A percentile compares a stretch with the other conserved stretches of the same genome.
Conservation (phyloP, 495 filamentous ascomycete species). For the Aspergillus indologenus region DNA sequence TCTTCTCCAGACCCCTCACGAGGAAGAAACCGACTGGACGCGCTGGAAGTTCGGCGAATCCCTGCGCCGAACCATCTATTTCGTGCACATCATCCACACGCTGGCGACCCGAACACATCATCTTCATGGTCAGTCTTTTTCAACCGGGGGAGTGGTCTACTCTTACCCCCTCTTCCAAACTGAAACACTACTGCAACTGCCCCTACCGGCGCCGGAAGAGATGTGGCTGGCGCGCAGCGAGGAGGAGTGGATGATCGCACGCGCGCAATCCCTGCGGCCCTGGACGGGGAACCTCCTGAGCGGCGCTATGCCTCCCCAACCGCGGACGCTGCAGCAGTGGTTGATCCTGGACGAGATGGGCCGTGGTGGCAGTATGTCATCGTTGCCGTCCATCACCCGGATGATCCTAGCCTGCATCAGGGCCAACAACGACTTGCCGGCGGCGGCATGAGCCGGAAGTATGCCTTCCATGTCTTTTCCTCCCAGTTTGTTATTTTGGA, state of each 20-base stretch:
- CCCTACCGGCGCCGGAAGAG: constrained; percentile 17
- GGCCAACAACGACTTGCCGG: neutral
- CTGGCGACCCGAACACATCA: constrained; percentile 7
- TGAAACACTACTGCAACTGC: constrained; percentile 10
- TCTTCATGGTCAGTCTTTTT: neutral
- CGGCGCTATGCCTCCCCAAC: neutral
- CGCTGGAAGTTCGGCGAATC: constrained; percentile 23
- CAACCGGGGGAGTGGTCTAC: neutral
- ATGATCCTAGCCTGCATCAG: constrained; percentile 16
- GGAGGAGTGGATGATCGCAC: constrained; percentile 15
- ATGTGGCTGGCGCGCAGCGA: constrained; percentile 20
- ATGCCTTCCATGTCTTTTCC: neutral
- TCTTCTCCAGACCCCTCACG: constrained; percentile 9
- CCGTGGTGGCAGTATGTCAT: constrained; percentile 2
- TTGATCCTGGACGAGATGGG: constrained; percentile 6
- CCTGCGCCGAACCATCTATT: constrained; percentile 21
- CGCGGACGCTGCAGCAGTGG: constrained; percentile 15
- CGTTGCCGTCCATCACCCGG: constrained; percentile 15
- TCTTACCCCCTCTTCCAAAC: constrained; percentile 9
- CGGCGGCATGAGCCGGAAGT: neutral
- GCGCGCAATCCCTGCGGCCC: constrained; percentile 11
- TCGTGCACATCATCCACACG: constrained; percentile 20
- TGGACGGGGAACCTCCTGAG: neutral
- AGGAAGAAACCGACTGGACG: constrained; percentile 15
- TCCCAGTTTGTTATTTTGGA: neutral